A percentile compares a stretch with the other conserved stretches of the same genome.
These are phyloP conservation scores for Chlorella ohadii DNA, from an alignment of 139 green algal species.

Conservation along the genomic window DNA sequence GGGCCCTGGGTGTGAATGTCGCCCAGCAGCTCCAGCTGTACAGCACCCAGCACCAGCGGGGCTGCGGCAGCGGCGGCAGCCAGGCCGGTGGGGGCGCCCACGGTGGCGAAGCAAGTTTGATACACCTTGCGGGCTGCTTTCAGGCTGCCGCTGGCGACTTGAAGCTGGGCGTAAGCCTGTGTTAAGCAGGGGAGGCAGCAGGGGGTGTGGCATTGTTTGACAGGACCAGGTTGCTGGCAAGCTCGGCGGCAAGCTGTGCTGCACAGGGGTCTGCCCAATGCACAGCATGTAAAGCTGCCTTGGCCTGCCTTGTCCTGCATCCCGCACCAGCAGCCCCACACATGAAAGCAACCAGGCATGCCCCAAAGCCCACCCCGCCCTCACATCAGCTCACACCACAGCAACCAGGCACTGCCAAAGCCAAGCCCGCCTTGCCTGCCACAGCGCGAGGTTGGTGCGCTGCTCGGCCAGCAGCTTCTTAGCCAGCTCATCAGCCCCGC, in stretches of 20 bases:
- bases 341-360: no score
- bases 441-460: constrained; percentile 54
- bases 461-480: constrained; percentile 51
- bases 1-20: no score
- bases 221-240: no score
- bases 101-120: constrained; percentile 39
- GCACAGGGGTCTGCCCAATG: no score
- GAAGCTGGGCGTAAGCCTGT: constrained; percentile 50
- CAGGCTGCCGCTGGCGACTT: constrained; percentile 44
- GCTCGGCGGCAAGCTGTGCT: no score
- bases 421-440: constrained; percentile 26
- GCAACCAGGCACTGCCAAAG: no score
- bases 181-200: not conserved
- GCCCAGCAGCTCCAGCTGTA: constrained; percentile 27
- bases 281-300: no score
- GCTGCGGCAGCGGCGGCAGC: not conserved
- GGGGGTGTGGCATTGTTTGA: no score
- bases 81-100: not conserved
- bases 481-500: constrained; percentile 5
- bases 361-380: no score
- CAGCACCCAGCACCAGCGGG: constrained; percentile 18
- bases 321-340: no score
- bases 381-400: no score
- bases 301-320: no score
- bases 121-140: constrained; percentile 64